Evolutionary conservation across 371 early-diverging fungal genomes (phyloP).

Genomic region (Blyttiomyces sp.): DNA sequence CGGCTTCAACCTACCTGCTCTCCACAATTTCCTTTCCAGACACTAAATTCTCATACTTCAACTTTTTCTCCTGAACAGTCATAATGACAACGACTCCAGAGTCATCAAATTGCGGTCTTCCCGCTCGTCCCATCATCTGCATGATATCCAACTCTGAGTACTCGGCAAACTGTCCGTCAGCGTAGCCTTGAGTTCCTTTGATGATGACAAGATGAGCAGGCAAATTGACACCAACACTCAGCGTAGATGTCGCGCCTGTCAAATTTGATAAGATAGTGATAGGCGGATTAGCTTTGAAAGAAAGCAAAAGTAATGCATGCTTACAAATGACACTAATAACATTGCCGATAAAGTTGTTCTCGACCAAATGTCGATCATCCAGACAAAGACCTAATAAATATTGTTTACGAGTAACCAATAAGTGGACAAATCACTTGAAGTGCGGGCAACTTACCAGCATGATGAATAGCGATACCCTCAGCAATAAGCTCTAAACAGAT

Average conservation of each 20-base stretch:
- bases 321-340: conserved; percentile 66
- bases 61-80: conserved; percentile 54
- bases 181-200: conserved; percentile 69
- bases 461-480: conserved; percentile 71
- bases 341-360: conserved; percentile 59
- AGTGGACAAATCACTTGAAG: neutral
- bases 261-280: neutral
- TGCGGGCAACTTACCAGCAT: conserved; percentile 61
- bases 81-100: conserved; percentile 75
- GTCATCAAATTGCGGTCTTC: conserved; percentile 81
- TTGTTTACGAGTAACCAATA: neutral
- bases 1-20: conserved; percentile 49
- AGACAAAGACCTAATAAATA: conserved; percentile 55
- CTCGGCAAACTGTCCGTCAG: conserved; percentile 54
- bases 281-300: neutral
- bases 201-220: conserved; percentile 89
- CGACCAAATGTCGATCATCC: conserved; percentile 63
- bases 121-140: conserved; percentile 94
- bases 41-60: conserved; percentile 56
- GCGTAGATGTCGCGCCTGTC: conserved; percentile 77
- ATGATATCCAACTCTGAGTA: conserved; percentile 69
- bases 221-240: conserved; percentile 92
- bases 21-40: conserved; percentile 59
- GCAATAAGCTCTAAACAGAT: conserved; percentile 34
- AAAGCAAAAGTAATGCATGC: too few species aligned